Percentiles rank a stretch among this genome's conserved stretches.
Conservation (phyloP, 495 filamentous ascomycete species). For the Xylaria scruposa region DNA sequence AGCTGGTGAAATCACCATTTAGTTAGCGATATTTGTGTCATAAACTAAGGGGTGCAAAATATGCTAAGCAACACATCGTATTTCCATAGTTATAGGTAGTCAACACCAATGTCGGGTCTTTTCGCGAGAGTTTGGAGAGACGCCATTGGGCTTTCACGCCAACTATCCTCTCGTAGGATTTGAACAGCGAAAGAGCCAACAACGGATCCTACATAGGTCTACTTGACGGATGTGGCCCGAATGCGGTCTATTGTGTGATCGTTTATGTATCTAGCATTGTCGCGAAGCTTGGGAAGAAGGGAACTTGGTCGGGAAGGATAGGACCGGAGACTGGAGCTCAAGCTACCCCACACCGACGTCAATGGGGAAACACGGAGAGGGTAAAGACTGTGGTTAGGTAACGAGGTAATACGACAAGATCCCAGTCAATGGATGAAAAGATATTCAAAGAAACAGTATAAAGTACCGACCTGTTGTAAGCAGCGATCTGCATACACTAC, state of each 20-base stretch:
- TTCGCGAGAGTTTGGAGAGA: not conserved
- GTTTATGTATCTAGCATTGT: conserved; percentile 20
- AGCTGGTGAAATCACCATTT: conserved; percentile 26
- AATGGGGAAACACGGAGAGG: conserved; percentile 1
- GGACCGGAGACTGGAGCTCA: conserved; percentile 2
- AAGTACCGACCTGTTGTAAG: conserved; percentile 14
- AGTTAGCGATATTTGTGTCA: conserved; percentile 35
- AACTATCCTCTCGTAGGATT: not conserved
- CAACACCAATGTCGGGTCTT: conserved; percentile 12
- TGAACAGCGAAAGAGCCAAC: not conserved
- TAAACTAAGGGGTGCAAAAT: conserved; percentile 30
- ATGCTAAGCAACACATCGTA: conserved; percentile 27
- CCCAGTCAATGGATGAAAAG: not conserved
- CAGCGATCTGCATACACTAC: not conserved
- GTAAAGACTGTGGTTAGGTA: conserved; percentile 11
- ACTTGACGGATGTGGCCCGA: conserved; percentile 4
- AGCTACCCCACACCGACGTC: conserved; percentile 19
- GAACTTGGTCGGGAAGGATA: conserved; percentile 18
- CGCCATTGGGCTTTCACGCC: not conserved
- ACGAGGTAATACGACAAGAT: not conserved
- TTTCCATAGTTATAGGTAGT: not conserved
- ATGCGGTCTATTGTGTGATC: conserved; percentile 17
- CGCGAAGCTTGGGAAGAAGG: not conserved
- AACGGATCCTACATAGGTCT: conserved; percentile 6
- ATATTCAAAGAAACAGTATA: conserved; percentile 7